Conservation (phyloP, 768 basidiomycete species). For the Lentinula sp. region DNA sequence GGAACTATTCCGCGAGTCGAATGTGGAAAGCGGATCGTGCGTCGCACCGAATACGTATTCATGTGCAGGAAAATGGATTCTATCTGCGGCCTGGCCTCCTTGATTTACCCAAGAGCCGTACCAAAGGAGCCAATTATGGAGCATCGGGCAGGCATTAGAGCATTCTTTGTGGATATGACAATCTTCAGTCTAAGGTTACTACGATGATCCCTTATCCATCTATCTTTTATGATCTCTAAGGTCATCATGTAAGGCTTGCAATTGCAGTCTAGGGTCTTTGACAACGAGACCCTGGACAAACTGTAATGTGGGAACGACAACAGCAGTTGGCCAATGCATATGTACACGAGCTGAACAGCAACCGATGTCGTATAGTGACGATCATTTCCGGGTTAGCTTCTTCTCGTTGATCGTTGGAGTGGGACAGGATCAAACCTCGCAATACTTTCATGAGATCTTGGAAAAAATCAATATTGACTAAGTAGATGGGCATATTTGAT, state of each 20-base stretch:
- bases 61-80: no score
- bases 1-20: no score
- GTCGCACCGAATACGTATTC: no score
- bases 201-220: no score
- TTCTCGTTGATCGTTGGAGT: slow-evolving; percentile 29
- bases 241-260: slow-evolving; percentile 52
- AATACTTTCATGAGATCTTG: slow-evolving; percentile 87
- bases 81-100: no score
- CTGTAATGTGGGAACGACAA: slow-evolving; percentile 61
- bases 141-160: no score
- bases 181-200: no score
- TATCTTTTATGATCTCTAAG: no score
- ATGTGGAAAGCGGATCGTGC: no score
- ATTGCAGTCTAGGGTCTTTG: slow-evolving; percentile 73
- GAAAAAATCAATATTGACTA: slow-evolving; percentile 98
- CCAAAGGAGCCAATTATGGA: no score
- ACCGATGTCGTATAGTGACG: slow-evolving; percentile 42
- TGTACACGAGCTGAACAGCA: slow-evolving; percentile 72
- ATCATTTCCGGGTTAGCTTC: slow-evolving; percentile 22
- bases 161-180: no score
- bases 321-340: slow-evolving; percentile 74
- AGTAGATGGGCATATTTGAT: slow-evolving; percentile 92
- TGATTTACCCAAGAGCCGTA: no score
- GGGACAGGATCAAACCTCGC: slow-evolving; percentile 63
- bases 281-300: slow-evolving; percentile 69